Percentiles rank a stretch among this genome's conserved stretches.
Evolutionary conservation across 306 rosid species (phyloP).

Genomic region (Sindora glabra): DNA sequence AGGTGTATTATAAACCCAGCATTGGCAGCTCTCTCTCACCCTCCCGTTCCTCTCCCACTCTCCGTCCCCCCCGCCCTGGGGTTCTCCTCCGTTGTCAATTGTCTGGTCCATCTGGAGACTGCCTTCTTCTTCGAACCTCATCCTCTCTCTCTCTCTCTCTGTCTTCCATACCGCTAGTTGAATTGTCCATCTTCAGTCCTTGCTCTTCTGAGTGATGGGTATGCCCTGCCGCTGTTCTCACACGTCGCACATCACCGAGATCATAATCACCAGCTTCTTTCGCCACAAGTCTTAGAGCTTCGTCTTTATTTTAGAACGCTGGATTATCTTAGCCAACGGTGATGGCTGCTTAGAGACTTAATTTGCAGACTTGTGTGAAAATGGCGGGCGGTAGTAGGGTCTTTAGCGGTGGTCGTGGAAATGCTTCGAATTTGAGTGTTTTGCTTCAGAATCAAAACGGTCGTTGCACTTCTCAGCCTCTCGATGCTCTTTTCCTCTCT

Average conservation of each 20-base stretch:
- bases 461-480: slow-evolving; percentile 34
- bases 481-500: slow-evolving; percentile 47
- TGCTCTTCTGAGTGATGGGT: slow-evolving; percentile 94
- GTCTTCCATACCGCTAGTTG: neutral
- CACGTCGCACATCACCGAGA: slow-evolving; percentile 88
- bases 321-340: neutral
- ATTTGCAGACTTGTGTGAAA: neutral
- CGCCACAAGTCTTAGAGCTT: slow-evolving; percentile 66
- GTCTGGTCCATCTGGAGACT: too few relatives aligned
- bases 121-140: too few relatives aligned
- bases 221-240: slow-evolving; percentile 84
- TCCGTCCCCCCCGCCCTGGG: too few relatives aligned
- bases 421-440: slow-evolving; percentile 20
- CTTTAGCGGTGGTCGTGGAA: slow-evolving; percentile 13
- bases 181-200: neutral
- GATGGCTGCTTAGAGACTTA: slow-evolving; percentile 12
- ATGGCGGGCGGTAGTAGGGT: slow-evolving; percentile 61
- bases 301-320: neutral
- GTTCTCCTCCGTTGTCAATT: too few relatives aligned
- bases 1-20: slow-evolving; percentile 6
- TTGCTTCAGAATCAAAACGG: slow-evolving; percentile 43
- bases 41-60: too few relatives aligned
- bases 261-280: slow-evolving; percentile 90
- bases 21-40: too few relatives aligned
- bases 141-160: neutral